Percentiles rank a stretch among this genome's conserved stretches.
Conservation (phyloP, 371 early-diverging fungal species). For the Mortierella sp. region DNA sequence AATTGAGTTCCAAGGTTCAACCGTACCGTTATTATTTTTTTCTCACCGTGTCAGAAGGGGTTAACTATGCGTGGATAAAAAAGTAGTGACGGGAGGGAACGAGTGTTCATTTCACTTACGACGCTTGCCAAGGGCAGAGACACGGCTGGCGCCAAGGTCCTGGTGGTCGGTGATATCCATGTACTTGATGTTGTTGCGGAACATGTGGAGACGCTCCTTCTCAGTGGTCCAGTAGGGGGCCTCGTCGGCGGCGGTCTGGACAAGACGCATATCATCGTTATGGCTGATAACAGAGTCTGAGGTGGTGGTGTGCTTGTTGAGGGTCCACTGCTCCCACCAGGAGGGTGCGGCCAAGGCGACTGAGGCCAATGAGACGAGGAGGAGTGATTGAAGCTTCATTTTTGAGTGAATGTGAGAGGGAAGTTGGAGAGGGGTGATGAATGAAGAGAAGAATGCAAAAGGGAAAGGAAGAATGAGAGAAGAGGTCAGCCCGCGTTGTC, state of each 20-base stretch:
- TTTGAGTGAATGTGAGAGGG: conserved; percentile 1
- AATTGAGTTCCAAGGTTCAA: neutral
- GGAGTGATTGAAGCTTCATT: conserved; percentile 49
- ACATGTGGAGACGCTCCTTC: conserved; percentile 74
- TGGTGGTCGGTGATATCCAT: conserved; percentile 92
- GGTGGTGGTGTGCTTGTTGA: conserved; percentile 21
- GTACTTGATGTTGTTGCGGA: conserved; percentile 75
- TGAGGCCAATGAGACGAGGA: conserved; percentile 51
- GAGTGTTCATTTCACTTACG: conserved; percentile 23
- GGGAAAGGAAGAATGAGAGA: neutral
- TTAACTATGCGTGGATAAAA: conserved; percentile 1
- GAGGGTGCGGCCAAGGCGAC: conserved; percentile 54
- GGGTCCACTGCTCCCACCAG: conserved; percentile 56
- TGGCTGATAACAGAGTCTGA: conserved; percentile 17
- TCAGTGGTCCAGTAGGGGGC: conserved; percentile 77
- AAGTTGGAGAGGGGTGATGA: neutral
- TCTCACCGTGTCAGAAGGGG: neutral
- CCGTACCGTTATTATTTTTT: neutral
- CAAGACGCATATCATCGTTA: conserved; percentile 49
- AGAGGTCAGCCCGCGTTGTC: neutral
- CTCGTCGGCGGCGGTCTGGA: conserved; percentile 60
- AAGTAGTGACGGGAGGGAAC: neutral
- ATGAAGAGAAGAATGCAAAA: neutral
- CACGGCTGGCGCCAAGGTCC: conserved; percentile 29
- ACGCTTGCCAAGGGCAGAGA: conserved; percentile 27